These are phyloP conservation scores for Tolypocladium ovalisporum DNA, from an alignment of 2,329 filamentous ascomycete genomes.

Conservation along the genomic window DNA sequence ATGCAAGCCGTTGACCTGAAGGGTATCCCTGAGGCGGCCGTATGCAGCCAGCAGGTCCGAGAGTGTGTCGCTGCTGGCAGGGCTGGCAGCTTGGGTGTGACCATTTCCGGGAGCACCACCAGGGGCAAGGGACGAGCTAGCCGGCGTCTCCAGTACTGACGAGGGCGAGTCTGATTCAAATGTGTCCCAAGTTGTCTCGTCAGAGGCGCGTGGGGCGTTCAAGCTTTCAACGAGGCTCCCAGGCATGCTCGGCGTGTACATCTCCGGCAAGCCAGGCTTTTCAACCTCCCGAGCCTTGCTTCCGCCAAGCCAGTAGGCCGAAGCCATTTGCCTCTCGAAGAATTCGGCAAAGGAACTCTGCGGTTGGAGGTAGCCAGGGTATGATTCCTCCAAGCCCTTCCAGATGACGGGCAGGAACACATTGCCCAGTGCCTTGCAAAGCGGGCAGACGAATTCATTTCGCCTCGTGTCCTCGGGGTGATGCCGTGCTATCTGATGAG, in stretches of 20 bases:
- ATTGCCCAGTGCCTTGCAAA: constrained; percentile 95
- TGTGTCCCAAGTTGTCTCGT: constrained; percentile 29
- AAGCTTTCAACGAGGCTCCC: constrained; percentile 25
- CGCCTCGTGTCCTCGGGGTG: constrained; percentile 72
- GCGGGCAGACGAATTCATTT: constrained; percentile 89
- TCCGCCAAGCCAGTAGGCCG: constrained; percentile 29
- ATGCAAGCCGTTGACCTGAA: constrained; percentile 42
- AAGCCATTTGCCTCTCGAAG: constrained; percentile 46
- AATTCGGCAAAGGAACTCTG: constrained; percentile 55
- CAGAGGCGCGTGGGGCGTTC: constrained; percentile 24
- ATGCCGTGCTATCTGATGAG: constrained; percentile 85
- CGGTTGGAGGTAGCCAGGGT: constrained; percentile 60
- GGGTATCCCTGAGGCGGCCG: constrained; percentile 46
- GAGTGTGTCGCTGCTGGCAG: constrained; percentile 19
- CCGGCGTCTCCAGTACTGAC: constrained; percentile 24
- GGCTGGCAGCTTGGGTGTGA: constrained; percentile 4
- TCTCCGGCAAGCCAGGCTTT: constrained; percentile 15
- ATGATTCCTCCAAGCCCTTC: constrained; percentile 81
- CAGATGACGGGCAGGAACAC: constrained; percentile 90
- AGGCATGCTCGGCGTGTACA: constrained; percentile 24
- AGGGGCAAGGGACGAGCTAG: constrained; percentile 27
- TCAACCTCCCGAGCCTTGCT: constrained; percentile 24
- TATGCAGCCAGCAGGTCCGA: constrained; percentile 51
- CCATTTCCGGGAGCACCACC: constrained; percentile 13
- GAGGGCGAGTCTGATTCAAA: constrained; percentile 22